Evolutionary conservation across 768 basidiomycete species (phyloP).

Genomic region (Boletus rufocinnamomeus): DNA sequence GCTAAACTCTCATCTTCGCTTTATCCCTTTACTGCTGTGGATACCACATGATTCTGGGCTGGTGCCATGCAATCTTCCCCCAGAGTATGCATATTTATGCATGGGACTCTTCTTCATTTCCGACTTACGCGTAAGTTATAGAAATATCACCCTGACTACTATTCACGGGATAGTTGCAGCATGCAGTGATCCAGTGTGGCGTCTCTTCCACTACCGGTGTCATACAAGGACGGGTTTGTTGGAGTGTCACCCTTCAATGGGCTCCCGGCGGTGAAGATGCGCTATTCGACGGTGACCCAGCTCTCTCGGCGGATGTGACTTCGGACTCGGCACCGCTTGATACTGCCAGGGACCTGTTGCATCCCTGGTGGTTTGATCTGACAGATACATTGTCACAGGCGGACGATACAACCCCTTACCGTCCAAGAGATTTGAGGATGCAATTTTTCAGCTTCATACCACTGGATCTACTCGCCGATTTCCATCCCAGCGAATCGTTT

Average conservation of each 20-base stretch:
- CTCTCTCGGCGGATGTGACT: neutral
- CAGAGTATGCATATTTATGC: constrained; percentile 43
- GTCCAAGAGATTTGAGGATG: constrained; percentile 26
- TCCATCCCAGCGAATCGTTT: constrained; percentile 37
- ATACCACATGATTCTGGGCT: constrained; percentile 37
- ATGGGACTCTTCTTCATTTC: constrained; percentile 51
- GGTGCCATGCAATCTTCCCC: constrained; percentile 28
- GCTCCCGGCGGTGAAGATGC: constrained; percentile 49
- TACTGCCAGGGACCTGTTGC: constrained; percentile 3
- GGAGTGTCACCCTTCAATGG: constrained; percentile 52
- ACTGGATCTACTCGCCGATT: constrained; percentile 33
- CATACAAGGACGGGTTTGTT: constrained; percentile 40
- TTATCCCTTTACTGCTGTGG: constrained; percentile 45
- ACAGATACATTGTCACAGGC: neutral
- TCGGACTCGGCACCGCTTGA: neutral
- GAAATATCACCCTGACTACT: neutral
- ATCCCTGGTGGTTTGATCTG: constrained; percentile 30
- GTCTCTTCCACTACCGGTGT: constrained; percentile 1
- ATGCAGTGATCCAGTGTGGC: constrained; percentile 8
- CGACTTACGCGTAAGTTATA: constrained; percentile 38
- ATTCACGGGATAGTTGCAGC: constrained; percentile 17
- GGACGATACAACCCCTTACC: constrained; percentile 17
- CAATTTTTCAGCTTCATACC: constrained; percentile 34
- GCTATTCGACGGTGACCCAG: constrained; percentile 15
- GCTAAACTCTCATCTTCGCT: constrained; percentile 40